A percentile compares a stretch with the other conserved stretches of the same genome.
Evolutionary conservation across 2,329 filamentous ascomycete species (phyloP).

Genomic region (Cercospora sesami): DNA sequence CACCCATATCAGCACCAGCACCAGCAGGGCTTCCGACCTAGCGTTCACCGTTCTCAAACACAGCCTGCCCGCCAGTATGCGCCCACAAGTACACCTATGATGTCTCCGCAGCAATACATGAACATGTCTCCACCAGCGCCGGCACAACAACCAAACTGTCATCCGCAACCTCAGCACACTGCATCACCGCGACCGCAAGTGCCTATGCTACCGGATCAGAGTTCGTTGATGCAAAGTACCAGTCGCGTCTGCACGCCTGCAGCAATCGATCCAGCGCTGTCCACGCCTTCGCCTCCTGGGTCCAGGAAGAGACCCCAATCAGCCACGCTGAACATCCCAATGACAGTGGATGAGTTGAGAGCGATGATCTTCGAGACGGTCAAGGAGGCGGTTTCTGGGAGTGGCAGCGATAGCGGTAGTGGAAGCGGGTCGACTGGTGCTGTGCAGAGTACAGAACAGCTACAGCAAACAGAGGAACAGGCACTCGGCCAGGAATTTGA

Average conservation of each 20-base stretch:
- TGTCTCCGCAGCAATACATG: conserved; percentile 16
- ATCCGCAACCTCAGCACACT: conserved; percentile 2
- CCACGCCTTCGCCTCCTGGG: conserved; percentile 2
- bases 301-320: not conserved
- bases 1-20: conserved; percentile 6
- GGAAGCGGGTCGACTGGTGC: not conserved
- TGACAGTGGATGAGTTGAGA: conserved; percentile 29
- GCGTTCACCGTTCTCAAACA: conserved; percentile 17
- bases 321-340: conserved; percentile 14
- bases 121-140: not conserved
- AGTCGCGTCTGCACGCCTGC: conserved; percentile 30
- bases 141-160: conserved; percentile 4
- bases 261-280: conserved; percentile 27
- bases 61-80: conserved; percentile 20
- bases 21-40: conserved; percentile 10
- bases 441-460: not conserved
- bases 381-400: conserved; percentile 18
- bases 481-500: not conserved
- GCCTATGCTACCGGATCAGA: conserved; percentile 12
- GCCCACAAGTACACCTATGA: conserved; percentile 26
- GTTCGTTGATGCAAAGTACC: conserved; percentile 16
- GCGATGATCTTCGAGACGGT: conserved; percentile 27
- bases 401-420: not conserved
- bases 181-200: not conserved
- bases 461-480: not conserved